Evolutionary conservation across 768 basidiomycete genomes (phyloP).

Genomic region (Tephrocybe sp.): DNA sequence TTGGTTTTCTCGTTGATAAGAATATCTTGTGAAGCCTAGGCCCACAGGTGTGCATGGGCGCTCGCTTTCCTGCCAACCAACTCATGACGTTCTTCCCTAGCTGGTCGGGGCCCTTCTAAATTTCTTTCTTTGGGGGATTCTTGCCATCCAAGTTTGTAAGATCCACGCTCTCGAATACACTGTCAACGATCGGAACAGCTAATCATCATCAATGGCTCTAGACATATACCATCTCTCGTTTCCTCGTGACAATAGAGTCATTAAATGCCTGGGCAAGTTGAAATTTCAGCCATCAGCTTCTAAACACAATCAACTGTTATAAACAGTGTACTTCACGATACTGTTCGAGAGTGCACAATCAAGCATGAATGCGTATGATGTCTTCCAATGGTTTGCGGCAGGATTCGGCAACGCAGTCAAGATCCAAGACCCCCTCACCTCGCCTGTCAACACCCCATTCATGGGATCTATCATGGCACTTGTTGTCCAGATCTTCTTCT

Average conservation of each 20-base stretch:
- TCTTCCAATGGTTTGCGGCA: constrained; percentile 10
- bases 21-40: not conserved
- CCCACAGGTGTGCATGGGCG: not conserved
- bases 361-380: constrained; percentile 5
- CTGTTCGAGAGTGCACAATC: constrained; percentile 8
- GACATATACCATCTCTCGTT: not conserved
- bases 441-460: constrained; percentile 7
- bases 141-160: constrained; percentile 12
- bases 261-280: not conserved
- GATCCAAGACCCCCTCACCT: not conserved
- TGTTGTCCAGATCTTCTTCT: constrained; percentile 11
- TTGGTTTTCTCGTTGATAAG: not conserved
- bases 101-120: constrained; percentile 8
- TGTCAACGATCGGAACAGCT: not conserved
- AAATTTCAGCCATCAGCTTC: not conserved
- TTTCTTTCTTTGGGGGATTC: constrained; percentile 9
- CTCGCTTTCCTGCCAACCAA: not conserved
- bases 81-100: not conserved
- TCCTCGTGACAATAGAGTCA: not conserved
- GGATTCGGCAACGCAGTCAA: constrained; percentile 7
- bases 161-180: not conserved
- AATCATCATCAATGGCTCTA: not conserved
- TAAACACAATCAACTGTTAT: not conserved
- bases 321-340: constrained; percentile 3
- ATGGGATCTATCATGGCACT: constrained; percentile 7